Evolutionary conservation across 495 filamentous ascomycete species (phyloP).

Genomic region (Neurospora sp.): DNA sequence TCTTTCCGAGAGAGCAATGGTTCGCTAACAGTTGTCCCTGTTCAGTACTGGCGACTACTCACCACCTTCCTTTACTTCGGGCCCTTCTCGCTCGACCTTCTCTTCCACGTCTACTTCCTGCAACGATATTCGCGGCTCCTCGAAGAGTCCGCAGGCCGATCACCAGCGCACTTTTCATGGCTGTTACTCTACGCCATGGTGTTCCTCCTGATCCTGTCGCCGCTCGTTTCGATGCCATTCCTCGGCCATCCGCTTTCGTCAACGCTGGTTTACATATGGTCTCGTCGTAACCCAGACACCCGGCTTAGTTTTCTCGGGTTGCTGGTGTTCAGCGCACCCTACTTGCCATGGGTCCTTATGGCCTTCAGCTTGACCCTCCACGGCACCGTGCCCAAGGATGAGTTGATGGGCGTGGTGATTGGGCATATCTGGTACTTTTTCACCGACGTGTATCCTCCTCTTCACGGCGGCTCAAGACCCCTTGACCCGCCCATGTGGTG

Average conservation of each 20-base stretch:
- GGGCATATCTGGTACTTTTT: constrained; percentile 99
- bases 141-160: constrained; percentile 84
- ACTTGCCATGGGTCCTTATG: constrained; percentile 94
- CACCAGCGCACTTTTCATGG: constrained; percentile 90
- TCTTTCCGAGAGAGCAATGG: neutral
- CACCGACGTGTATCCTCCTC: constrained; percentile 85
- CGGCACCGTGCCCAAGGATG: constrained; percentile 82
- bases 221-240: constrained; percentile 79
- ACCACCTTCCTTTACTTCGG: constrained; percentile 98
- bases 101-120: constrained; percentile 98
- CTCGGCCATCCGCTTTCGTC: constrained; percentile 83
- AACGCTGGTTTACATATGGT: constrained; percentile 97
- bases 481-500: constrained; percentile 89
- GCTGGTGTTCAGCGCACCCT: constrained; percentile 85
- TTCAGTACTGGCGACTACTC: constrained; percentile 86
- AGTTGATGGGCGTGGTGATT: constrained; percentile 85
- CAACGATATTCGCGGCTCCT: constrained; percentile 92
- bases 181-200: constrained; percentile 73
- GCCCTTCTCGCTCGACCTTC: constrained; percentile 81
- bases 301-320: constrained; percentile 84
- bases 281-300: constrained; percentile 84
- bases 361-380: constrained; percentile 79
- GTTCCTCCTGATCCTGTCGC: constrained; percentile 69
- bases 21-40: neutral
- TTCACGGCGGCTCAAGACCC: constrained; percentile 75